phyloP scores from a whole-genome alignment of 495 filamentous ascomycete species.

The Hypoxylon fuscum region DNA sequence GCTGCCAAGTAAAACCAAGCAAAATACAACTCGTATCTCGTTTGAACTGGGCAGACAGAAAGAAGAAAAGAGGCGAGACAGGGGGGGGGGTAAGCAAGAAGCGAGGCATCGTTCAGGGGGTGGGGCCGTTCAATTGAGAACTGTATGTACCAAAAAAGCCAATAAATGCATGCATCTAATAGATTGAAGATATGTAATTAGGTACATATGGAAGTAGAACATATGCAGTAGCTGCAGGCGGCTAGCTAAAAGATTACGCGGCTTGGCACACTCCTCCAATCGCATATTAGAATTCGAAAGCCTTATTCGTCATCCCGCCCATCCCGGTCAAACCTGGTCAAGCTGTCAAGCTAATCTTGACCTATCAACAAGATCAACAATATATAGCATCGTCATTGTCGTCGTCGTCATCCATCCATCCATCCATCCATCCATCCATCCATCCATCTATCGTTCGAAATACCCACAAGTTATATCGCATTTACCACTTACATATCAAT shows the following conservation, averaged over 20 bases:
- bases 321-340: too few species aligned
- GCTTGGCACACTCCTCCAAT: constrained; percentile 1
- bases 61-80: background rate
- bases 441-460: too few species aligned
- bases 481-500: too few species aligned
- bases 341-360: background rate
- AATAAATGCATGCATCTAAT: too few species aligned
- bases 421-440: background rate
- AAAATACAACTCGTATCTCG: background rate
- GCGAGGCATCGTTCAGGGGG: background rate
- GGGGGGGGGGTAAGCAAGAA: background rate
- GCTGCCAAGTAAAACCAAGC: constrained; percentile 1
- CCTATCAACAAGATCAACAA: background rate
- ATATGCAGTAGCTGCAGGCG: background rate
- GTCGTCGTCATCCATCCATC: background rate
- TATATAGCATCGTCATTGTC: background rate
- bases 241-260: background rate
- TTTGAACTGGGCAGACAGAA: background rate
- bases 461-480: too few species aligned
- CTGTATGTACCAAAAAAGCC: too few species aligned
- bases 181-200: background rate
- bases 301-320: background rate
- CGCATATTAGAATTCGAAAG: background rate
- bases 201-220: background rate
- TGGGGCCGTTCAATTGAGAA: background rate